phyloP scores from a whole-genome alignment of 768 basidiomycete genomes.

The Rubroboletus pulcherrimus region DNA sequence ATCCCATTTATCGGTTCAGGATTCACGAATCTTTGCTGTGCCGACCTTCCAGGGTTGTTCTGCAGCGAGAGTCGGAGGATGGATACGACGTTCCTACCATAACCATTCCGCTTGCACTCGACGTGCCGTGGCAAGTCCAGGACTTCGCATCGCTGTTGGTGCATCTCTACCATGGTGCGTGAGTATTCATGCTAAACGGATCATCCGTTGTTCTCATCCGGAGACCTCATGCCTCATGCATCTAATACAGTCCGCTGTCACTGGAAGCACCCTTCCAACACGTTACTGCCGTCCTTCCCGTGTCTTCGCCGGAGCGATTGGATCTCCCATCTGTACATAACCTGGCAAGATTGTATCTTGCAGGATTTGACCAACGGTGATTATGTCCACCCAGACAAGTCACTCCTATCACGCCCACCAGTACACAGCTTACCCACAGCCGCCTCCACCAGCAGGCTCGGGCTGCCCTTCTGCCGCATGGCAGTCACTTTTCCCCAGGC shows the following conservation, averaged over 20 bases:
- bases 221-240: background rate
- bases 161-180: conserved; percentile 68
- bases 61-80: conserved; percentile 3
- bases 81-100: conserved; percentile 14
- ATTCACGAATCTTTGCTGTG: conserved; percentile 52
- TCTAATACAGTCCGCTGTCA: conserved; percentile 46
- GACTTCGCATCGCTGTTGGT: conserved; percentile 59
- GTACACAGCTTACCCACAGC: conserved; percentile 8
- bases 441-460: too few species aligned
- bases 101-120: conserved; percentile 36
- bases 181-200: conserved; percentile 30
- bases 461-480: too few species aligned
- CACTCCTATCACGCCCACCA: background rate
- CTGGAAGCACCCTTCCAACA: conserved; percentile 41
- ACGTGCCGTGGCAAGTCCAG: conserved; percentile 34
- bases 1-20: conserved; percentile 49
- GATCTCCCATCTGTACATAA: conserved; percentile 54
- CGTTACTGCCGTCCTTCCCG: conserved; percentile 53
- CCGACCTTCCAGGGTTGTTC: conserved; percentile 41
- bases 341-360: conserved; percentile 41
- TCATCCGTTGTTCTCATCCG: background rate
- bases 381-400: conserved; percentile 16
- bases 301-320: conserved; percentile 51
- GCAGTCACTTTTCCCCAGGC: too few species aligned
- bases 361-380: conserved; percentile 32